Conservation (phyloP, 345 rosid species). For the Acer yangbiense region DNA sequence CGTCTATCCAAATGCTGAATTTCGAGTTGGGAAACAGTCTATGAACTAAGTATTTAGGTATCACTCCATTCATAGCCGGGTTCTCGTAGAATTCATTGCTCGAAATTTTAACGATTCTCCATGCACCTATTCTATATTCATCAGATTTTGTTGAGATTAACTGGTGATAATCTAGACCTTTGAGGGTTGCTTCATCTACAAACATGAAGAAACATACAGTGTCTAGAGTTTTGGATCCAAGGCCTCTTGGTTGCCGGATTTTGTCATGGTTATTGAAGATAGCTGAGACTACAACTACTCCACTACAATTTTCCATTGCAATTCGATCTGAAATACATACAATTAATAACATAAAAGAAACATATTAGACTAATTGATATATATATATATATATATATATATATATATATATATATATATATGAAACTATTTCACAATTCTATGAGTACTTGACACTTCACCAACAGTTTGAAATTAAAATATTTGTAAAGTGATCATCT, state of each 20-base stretch:
- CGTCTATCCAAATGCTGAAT: slow-evolving; percentile 90
- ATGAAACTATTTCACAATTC: too few relatives aligned
- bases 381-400: too few relatives aligned
- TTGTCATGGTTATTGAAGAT: slow-evolving; percentile 90
- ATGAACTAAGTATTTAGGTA: slow-evolving; percentile 79
- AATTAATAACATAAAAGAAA: not conserved
- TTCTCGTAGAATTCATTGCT: slow-evolving; percentile 45
- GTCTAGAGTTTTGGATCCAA: slow-evolving; percentile 66
- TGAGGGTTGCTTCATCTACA: slow-evolving; percentile 63
- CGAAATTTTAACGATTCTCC: slow-evolving; percentile 65
- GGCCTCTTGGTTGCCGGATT: slow-evolving; percentile 78
- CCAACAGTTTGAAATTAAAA: not conserved
- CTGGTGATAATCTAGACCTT: slow-evolving; percentile 46
- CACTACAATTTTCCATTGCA: slow-evolving; percentile 77
- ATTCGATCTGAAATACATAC: slow-evolving; percentile 51
- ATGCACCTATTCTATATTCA: slow-evolving; percentile 48
- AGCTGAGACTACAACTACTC: slow-evolving; percentile 81
- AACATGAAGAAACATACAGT: slow-evolving; percentile 86
- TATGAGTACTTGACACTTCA: not conserved
- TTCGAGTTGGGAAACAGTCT: slow-evolving; percentile 80
- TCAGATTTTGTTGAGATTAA: slow-evolving; percentile 37
- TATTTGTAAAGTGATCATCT: not conserved
- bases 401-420: too few relatives aligned
- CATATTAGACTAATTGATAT: not conserved
- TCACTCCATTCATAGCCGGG: slow-evolving; percentile 92